These are phyloP conservation scores for Saturnispora kantuleensis DNA, from an alignment of 805 yeast genomes.

Conservation along the genomic window DNA sequence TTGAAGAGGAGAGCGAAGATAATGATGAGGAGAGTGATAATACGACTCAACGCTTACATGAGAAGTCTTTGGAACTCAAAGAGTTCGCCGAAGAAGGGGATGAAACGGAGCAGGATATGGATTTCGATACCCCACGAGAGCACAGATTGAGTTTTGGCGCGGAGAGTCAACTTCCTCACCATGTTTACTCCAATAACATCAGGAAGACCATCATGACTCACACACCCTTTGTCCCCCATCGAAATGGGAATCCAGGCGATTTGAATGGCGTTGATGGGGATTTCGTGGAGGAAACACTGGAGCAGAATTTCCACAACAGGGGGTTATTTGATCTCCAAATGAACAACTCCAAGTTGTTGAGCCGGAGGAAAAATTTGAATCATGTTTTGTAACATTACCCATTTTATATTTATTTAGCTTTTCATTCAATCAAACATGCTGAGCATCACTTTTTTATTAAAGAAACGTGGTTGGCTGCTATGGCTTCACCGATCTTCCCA, in stretches of 20 bases:
- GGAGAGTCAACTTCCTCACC: neutral
- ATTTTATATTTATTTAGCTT: neutral
- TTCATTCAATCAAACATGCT: no score
- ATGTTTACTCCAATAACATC: constrained; percentile 3
- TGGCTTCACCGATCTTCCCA: constrained; percentile 54
- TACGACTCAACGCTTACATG: neutral
- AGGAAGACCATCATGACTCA: constrained; percentile 10
- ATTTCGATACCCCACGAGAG: constrained; percentile 10
- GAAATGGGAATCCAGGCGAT: neutral
- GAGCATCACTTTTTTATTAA: neutral
- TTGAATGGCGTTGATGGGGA: neutral
- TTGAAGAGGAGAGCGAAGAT: constrained; percentile 10
- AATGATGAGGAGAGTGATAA: constrained; percentile 6
- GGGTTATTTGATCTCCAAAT: constrained; percentile 42
- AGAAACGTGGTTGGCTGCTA: constrained; percentile 13
- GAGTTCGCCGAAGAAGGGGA: constrained; percentile 8
- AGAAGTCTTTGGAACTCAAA: neutral
- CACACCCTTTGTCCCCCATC: constrained; percentile 12
- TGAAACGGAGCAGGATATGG: constrained; percentile 14
- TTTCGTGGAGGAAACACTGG: constrained; percentile 15
- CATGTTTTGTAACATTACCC: constrained; percentile 1
- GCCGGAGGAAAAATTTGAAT: constrained; percentile 34
- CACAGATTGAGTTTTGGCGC: constrained; percentile 2
- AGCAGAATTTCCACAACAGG: constrained; percentile 7
- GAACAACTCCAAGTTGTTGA: constrained; percentile 54